Base-by-base conservation (phyloP, 768 basidiomycete genomes). In the Lactarius deliciosus region DNA sequence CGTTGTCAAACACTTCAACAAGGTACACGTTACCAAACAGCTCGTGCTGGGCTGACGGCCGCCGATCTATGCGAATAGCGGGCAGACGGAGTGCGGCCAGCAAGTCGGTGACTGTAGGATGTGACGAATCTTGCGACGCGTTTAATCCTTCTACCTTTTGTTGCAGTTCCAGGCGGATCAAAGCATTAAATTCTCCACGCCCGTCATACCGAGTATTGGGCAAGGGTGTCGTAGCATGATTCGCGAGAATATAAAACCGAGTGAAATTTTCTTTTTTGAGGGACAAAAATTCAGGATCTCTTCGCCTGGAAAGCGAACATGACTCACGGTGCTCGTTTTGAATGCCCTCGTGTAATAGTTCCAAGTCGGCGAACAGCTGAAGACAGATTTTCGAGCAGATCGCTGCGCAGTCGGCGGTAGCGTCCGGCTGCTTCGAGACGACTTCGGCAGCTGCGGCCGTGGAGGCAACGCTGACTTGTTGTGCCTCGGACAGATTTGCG, bases 361-460 rank as follows among this genome's bases (percentile, higher is more conserved):
- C 82, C 40, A 92, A 76, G n/a, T 82, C 86, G 1, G 81, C 76
- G 67, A 89, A 89, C 47, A 89, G 70, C 15, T 79, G 80, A 5
- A 81, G 79, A 64, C 88, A 90, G 30, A 89, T 77, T 30, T 79
- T 81, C 11, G 91, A 92, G 71, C 89, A 90, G 64, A 94, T 90
- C 11, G 91, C 91, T 3, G 89, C 91, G 69, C 82, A 83, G 66
- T 81, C 79, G 7, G 75, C 73, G 9, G 22, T 2, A 15, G 81
- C 77, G 54, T 78, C 80, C 20, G 79, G 72, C 6, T 80, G 74
- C 13, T 84, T 76, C 13, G 77, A 74, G 5, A 82, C 68, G 11
- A 79, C 66, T 71, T 81, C 79, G 1, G 91, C 91, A 11, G 91
- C 91, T 5, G 81, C 81, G 0, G 90, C 90, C 8, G 91, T 94